Base-by-base conservation (phyloP, 352 stramenopile genomes). In the Globisporangium abappressorium region DNA sequence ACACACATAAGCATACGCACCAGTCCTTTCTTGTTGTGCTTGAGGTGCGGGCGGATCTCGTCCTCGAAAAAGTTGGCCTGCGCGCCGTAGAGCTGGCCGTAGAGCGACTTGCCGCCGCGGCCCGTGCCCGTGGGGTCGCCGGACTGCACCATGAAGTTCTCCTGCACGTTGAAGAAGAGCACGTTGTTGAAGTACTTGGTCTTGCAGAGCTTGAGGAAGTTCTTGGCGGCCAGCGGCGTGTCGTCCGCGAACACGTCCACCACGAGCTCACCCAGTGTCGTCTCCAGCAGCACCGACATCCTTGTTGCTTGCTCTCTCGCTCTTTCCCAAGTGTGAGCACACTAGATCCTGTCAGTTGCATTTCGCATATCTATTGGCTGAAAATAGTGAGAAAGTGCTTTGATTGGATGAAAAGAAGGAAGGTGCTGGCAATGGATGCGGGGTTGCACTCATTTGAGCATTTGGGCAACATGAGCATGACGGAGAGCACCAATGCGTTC, bases 151-250 rank as follows among this genome's bases (percentile, higher is more conserved):
- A 98, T 97, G 56, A 98, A 98, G 74, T 97, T 97, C 70, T 97
- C 82, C 75, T 98, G 92, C n/a, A 98, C 89, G 75, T 98, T 98
- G 79, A 98, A 98, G 76, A 99, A 97, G 9, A 99, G 81, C 63
- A 80, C 85, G 63, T 87, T 84, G 78, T 98, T 94, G 76, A 98
- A 99, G 76, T 98, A 98, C 74, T 97, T 97, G 73, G 75, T 82
- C 81, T 97, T 97, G 82, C 95, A 98, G 24, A 99, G 84, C 74
- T 98, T 98, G 60, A 99, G 79, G 71, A 99, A 98, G 79, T 98
- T 99, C 47, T 84, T 89, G 64, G 79, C 78, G 22, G 93, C 84
- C 26, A 92, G 72, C 28, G 94, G 94, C 57, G 82, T 92, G 49
- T 86, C 84, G 3, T 97, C 86, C 58, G 85, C 81, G 72, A 79